Conservation (phyloP, 768 basidiomycete genomes). For the Podaxis pistillaris region DNA sequence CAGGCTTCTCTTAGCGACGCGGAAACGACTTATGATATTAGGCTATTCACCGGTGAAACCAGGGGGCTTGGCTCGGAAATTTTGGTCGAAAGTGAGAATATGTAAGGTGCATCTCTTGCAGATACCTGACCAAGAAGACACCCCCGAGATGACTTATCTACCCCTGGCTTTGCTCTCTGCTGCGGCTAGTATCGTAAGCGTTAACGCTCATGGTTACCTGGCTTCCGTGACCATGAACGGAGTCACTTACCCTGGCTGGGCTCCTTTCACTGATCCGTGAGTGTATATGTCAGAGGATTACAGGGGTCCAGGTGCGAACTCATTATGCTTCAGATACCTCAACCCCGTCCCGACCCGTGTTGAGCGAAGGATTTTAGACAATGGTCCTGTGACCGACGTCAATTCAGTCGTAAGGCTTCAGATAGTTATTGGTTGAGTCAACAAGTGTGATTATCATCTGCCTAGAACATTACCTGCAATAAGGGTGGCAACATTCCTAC, state of each 20-base stretch:
- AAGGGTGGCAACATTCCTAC: conserved; percentile 23
- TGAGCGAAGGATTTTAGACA: conserved; percentile 15
- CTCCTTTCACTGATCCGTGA: conserved; percentile 16
- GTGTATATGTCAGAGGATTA: not conserved
- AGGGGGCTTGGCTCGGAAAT: not conserved
- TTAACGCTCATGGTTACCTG: conserved; percentile 15
- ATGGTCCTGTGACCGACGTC: conserved; percentile 20
- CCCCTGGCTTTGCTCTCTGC: not conserved
- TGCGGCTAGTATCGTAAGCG: conserved; percentile 6
- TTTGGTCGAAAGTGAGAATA: not conserved
- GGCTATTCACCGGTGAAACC: not conserved
- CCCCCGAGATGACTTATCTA: not conserved
- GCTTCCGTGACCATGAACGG: conserved; percentile 12
- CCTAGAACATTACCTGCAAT: conserved; percentile 19
- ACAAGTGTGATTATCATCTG: not conserved
- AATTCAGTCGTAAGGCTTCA: not conserved
- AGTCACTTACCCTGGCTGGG: conserved; percentile 17
- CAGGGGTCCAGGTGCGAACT: not conserved
- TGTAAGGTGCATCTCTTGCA: not conserved
- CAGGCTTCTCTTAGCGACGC: not conserved
- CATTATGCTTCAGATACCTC: conserved; percentile 6
- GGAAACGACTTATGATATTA: not conserved
- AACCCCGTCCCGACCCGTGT: conserved; percentile 10
- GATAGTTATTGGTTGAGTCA: not conserved
- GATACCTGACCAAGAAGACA: not conserved